Evolutionary conservation across 176 grass and related monocot genomes (phyloP), one percentile per base, ranked within the genome.

Genomic region (Oropetium thomaeum): DNA sequence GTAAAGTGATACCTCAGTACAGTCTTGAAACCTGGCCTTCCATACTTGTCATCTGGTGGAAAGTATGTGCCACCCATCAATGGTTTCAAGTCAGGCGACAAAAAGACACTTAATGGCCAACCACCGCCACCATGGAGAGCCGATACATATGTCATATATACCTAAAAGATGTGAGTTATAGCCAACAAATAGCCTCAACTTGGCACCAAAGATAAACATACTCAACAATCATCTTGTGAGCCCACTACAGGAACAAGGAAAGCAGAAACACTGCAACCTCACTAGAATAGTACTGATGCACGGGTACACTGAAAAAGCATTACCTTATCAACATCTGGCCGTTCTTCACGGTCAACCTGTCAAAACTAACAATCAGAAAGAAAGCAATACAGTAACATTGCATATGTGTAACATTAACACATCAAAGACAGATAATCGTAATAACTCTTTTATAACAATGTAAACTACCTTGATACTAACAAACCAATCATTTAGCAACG

Each of bases 311-410:
- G 19, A 4, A 13, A 58, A 30, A 32, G 16, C 17, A 60, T 77
- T 89, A 97, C 95, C 95, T 97, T 97, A 77, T 97, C 95, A 71
- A 97, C 90, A 97, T 97, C 95, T 26, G 95, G 95, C 39, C 91
- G 72, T 71, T 97, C 95, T 58, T 97, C 95, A 66, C 95, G 88
- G 48, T 97, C 91, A 34, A 97, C 95, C 91, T 97, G 86, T 91
- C 86, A 86, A 85, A 86, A 84, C 71, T 73, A 79, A 75, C 60
- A 62, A 84, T 89, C 76, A 92, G 86, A 92, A 74, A 59, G 53
- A 83, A 72, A 84, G 57, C 26, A 73, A 15, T 69, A 44, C 34
- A 62, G 61, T 77, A 38, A 75, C 25, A 54, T 65, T 51, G 47
- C 72, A 67, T 52, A 16, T 54, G 47, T 17, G 53, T 49, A 58